phyloP scores from a whole-genome alignment of 768 basidiomycete genomes.

The Tulasnella sp. region DNA sequence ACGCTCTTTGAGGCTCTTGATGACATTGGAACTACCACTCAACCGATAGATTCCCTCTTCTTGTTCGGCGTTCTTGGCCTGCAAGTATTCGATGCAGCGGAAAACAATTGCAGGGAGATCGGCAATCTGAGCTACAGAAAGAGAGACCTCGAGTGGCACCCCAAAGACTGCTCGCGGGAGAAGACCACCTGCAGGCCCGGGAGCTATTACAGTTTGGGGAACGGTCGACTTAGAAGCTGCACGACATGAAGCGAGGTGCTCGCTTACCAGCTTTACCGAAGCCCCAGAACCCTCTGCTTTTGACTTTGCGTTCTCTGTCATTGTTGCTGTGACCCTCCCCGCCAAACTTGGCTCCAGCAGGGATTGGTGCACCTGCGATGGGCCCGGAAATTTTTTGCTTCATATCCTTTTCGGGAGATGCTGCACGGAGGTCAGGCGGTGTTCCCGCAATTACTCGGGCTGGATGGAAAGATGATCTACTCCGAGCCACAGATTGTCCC shows the following conservation, averaged over 20 bases:
- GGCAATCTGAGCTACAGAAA: constrained; percentile 81
- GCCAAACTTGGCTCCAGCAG: constrained; percentile 84
- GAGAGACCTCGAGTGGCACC: constrained; percentile 73
- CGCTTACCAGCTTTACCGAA: constrained; percentile 49
- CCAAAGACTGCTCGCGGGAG: constrained; percentile 74
- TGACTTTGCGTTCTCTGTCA: constrained; percentile 83
- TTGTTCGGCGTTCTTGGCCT: constrained; percentile 85
- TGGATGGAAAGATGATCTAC: constrained; percentile 57
- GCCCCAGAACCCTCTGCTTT: constrained; percentile 88
- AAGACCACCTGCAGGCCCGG: constrained; percentile 18
- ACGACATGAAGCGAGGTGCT: background rate
- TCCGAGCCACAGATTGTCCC: constrained; percentile 23
- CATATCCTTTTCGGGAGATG: constrained; percentile 5
- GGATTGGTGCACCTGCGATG: constrained; percentile 72
- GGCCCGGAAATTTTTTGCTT: constrained; percentile 74
- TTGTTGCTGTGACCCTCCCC: constrained; percentile 33
- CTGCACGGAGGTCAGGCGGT: background rate
- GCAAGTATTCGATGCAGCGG: constrained; percentile 89
- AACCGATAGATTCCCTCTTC: constrained; percentile 98
- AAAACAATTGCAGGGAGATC: constrained; percentile 91
- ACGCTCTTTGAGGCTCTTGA: constrained; percentile 83
- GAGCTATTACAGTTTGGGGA: background rate
- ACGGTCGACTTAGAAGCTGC: background rate
- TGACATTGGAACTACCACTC: constrained; percentile 88
- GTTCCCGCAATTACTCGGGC: constrained; percentile 17